phyloP scores from a whole-genome alignment of 139 green algal genomes.

The Volvox africanus region DNA sequence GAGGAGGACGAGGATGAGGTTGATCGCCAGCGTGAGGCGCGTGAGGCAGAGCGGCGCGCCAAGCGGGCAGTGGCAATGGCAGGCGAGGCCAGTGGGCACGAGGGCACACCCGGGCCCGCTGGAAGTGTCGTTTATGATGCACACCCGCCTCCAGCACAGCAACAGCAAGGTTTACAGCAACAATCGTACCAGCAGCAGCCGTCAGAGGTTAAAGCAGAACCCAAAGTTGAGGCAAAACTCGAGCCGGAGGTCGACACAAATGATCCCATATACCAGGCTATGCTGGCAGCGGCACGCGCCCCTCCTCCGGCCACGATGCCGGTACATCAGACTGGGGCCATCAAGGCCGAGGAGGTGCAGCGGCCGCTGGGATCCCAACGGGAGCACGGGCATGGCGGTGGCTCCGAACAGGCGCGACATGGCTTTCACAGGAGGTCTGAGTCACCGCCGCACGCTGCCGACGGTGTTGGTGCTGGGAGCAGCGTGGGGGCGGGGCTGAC shows the following conservation, averaged over 20 bases:
- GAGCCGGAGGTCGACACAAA: conserved; percentile 59
- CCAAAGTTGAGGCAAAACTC: conserved; percentile 22
- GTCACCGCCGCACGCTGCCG: not conserved
- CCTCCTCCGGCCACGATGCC: not conserved
- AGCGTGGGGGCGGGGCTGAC: not conserved
- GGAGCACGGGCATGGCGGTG: not conserved
- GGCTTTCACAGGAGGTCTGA: not conserved
- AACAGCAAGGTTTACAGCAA: not conserved
- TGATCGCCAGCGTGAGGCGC: conserved; percentile 52
- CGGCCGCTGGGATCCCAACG: not conserved
- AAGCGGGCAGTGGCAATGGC: not conserved
- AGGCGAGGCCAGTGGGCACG: conserved; percentile 6
- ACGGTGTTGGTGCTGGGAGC: not conserved
- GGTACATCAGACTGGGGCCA: not conserved
- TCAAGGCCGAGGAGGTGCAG: conserved; percentile 20
- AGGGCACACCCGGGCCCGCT: conserved; percentile 40
- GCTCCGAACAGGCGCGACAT: not conserved
- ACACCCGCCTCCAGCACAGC: not conserved
- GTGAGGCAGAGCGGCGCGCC: conserved; percentile 44
- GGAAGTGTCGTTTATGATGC: conserved; percentile 27
- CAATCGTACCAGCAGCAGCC: not conserved
- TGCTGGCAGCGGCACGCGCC: conserved; percentile 30
- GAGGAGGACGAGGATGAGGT: conserved; percentile 69
- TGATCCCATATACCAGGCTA: conserved; percentile 73
- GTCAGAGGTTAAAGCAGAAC: not conserved